Evolutionary conservation across 1,284 basidiomycete species (phyloP), one percentile per base, ranked within the genome.

Genomic region (Afroboletus lepidellus): DNA sequence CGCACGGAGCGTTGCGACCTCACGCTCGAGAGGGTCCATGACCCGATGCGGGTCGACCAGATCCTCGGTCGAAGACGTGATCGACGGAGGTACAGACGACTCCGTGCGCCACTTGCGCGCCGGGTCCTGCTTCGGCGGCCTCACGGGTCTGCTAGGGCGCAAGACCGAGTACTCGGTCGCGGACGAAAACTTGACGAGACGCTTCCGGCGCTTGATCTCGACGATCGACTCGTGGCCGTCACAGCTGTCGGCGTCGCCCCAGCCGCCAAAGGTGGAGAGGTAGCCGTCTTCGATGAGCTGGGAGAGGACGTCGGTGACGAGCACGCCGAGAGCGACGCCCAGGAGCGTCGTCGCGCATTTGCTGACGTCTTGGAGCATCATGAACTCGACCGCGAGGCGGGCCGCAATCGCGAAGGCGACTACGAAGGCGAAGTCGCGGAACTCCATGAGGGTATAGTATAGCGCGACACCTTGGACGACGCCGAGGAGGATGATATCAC

Each of bases 401-500:
- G 73, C 79, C 41, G 73, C 74, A 59, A 88, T 80, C 48, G 72
- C 77, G 44, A 82, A 71, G 46, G 74, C 81, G 43, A 84, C 77
- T 51, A 77, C 72, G 58, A 85, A 71, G 38, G 79, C 76, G 36
- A 85, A 71, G 54, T 75, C 73, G 44, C 76, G 75, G 48, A 77
- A 73, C 64, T 80, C 80, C 54, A 73, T 74, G 56, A 81, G 76
- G 50, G 84, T 75, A 62, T 81, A 85, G 64, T 88, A 85, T 42
- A 91, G 73, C 24, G 79, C 84, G 57, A 87, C 79, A 46, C 88
- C 88, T 69, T 90, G 85, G 76, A 85, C 84, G 59, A 84, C 76
- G 50, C 88, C 88, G 50, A 79, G 72, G 55, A 91, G 79, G 66
- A 89, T 71, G 60, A 76, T 75, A 62, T 87, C 80, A 55, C 78